phyloP scores from a whole-genome alignment of 371 early-diverging fungal species.

The Choanephora cucurbitarum region DNA sequence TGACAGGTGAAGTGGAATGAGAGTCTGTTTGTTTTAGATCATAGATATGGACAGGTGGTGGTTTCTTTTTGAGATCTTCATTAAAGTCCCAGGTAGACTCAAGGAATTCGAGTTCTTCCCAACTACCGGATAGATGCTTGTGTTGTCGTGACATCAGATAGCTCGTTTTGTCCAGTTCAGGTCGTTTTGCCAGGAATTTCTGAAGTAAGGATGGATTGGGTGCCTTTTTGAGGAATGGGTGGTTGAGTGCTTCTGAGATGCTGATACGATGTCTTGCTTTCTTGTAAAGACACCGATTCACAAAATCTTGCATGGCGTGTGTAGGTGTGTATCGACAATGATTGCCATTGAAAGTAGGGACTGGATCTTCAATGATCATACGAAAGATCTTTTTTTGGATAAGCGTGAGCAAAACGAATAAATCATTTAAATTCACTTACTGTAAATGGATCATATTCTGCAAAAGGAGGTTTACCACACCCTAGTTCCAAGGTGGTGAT shows the following conservation, averaged over 20 bases:
- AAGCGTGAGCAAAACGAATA: too few species aligned
- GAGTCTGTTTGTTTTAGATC: conserved; percentile 3
- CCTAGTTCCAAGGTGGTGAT: conserved; percentile 96
- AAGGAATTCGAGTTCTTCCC: conserved; percentile 20
- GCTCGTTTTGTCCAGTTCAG: conserved; percentile 17
- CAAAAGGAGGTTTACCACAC: conserved; percentile 91
- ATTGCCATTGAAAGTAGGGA: conserved; percentile 31
- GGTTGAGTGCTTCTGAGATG: conserved; percentile 65
- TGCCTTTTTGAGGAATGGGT: conserved; percentile 57
- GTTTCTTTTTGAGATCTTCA: conserved; percentile 11
- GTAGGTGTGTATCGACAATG: conserved; percentile 18
- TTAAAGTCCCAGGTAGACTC: conserved; percentile 22
- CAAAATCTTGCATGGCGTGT: conserved; percentile 30
- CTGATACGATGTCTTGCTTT: conserved; percentile 69
- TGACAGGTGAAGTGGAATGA: conserved; percentile 18
- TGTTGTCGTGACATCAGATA: conserved; percentile 6
- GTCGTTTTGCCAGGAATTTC: conserved; percentile 20
- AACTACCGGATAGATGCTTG: neutral
- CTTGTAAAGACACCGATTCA: conserved; percentile 55
- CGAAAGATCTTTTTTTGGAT: conserved; percentile 46
- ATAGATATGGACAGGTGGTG: conserved; percentile 12
- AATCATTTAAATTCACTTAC: conserved; percentile 25
- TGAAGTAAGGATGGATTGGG: conserved; percentile 18
- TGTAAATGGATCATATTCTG: conserved; percentile 86
- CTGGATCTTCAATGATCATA: conserved; percentile 37